These are phyloP conservation scores for Citrullus amarus DNA, from an alignment of 306 rosid species.

Conservation along the genomic window DNA sequence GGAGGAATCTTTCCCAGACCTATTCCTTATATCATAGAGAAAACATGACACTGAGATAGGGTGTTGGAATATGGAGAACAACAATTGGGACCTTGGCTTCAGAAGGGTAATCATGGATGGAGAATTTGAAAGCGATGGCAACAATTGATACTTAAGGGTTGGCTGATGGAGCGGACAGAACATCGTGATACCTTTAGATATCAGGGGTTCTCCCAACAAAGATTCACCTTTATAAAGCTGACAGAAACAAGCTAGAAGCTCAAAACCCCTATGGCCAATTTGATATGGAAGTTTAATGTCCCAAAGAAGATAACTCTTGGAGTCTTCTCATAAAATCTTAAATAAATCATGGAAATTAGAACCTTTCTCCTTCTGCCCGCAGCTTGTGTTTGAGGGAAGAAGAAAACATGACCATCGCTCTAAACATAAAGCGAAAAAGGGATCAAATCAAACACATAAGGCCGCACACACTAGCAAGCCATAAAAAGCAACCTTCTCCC, in stretches of 20 bases:
- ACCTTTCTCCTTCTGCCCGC: background rate
- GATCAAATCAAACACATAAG: no score
- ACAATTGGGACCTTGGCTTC: background rate
- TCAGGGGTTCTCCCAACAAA: background rate
- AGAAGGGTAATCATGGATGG: background rate
- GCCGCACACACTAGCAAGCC: no score
- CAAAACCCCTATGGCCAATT: background rate
- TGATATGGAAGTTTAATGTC: background rate
- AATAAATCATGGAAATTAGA: background rate
- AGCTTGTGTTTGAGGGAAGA: background rate
- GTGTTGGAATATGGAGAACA: background rate
- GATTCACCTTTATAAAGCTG: background rate
- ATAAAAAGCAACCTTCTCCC: no score
- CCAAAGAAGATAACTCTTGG: background rate
- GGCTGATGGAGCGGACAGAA: background rate
- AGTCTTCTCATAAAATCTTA: background rate
- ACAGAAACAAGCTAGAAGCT: background rate
- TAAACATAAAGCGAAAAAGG: no score
- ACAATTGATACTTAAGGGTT: background rate
- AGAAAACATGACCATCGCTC: background rate
- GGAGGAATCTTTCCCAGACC: background rate
- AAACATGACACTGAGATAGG: background rate
- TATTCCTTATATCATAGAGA: background rate
- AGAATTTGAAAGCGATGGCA: background rate
- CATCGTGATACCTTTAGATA: background rate